Conservation (phyloP, 805 yeast genomes). For the Saturnispora bothae region DNA sequence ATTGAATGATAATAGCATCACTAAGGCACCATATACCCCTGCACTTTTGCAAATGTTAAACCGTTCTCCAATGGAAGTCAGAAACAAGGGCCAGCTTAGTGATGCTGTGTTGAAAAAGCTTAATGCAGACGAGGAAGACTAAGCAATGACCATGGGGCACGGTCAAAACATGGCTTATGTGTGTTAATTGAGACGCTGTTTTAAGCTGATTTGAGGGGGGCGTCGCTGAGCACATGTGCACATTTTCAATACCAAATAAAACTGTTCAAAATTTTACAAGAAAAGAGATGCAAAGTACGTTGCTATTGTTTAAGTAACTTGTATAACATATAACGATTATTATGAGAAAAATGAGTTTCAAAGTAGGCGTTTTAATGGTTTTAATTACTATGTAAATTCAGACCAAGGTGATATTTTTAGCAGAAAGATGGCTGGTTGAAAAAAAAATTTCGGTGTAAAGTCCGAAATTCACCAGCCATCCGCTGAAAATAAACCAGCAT, state of each 20-base stretch:
- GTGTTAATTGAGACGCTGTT: too few relatives aligned
- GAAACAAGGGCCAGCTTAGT: conserved; percentile 22
- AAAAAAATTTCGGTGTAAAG: too few relatives aligned
- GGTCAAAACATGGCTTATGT: background rate
- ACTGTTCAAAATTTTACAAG: too few relatives aligned
- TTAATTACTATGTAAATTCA: too few relatives aligned
- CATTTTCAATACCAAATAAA: too few relatives aligned
- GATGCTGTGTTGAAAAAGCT: conserved; percentile 17
- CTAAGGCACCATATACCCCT: conserved; percentile 53
- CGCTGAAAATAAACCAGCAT: background rate
- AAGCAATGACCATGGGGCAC: background rate
- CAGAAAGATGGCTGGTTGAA: background rate
- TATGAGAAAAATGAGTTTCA: background rate
- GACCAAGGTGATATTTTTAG: background rate
- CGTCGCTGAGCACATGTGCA: too few relatives aligned
- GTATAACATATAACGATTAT: too few relatives aligned
- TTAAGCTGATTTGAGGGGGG: too few relatives aligned
- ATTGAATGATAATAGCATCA: conserved; percentile 37
- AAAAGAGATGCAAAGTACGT: too few relatives aligned
- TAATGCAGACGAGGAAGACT: background rate
- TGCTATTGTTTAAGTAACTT: too few relatives aligned
- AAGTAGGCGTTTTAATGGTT: too few relatives aligned
- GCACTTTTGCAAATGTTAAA: conserved; percentile 29
- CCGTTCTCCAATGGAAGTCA: conserved; percentile 27
- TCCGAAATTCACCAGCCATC: conserved; percentile 8